Evolutionary conservation across 2,329 filamentous ascomycete genomes (phyloP), one percentile per base, ranked within the genome.

Genomic region (Aspergillus alliaceus): DNA sequence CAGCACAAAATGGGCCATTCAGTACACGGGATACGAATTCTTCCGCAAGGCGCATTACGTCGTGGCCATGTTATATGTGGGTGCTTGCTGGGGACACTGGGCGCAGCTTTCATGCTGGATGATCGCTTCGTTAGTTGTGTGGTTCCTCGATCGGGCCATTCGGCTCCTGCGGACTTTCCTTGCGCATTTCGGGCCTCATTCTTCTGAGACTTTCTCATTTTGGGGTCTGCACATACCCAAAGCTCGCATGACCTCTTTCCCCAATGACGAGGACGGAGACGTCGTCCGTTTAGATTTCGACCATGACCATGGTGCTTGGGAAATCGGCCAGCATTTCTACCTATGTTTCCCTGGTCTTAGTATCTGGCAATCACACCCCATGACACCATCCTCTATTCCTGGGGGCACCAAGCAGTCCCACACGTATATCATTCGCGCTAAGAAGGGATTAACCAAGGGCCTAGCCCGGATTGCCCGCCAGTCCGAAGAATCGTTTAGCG

Each of bases 61-160:
- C 12, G 77, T 91, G 2, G 90, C 89, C 11, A 85, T 89, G 76
- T 71, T 91, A 4, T 93, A 90, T 71, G 83, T 92, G 12, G 90
- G 87, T 4, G 88, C 88, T 3, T 88, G 88, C 72, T 91, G 88
- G 83, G 89, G 82, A 1, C 90, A 93, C 68, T 93, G 89, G 90
- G 71, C 79, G 51, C 77, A 86, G 51, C 77, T 92, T 4, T 79
- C 82, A 47, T 90, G 86, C 68, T 91, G 88, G 76, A 80, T 91
- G 68, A 79, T 90, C 44, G 85, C 89, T 0, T 83, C 84, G 0
- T 73, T 92, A 5, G 75, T 84, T 1, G 79, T 91, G 15, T 88
- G 88, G 80, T 79, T 83, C 54, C 61, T 89, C 24, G 89, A 91
- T 66, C 82, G 88, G 7, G 80, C 74, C 1, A 77, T 85, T 9